These are phyloP conservation scores for Lichtheimia ramosa DNA, from an alignment of 371 early-diverging fungal species.

Conservation along the genomic window DNA sequence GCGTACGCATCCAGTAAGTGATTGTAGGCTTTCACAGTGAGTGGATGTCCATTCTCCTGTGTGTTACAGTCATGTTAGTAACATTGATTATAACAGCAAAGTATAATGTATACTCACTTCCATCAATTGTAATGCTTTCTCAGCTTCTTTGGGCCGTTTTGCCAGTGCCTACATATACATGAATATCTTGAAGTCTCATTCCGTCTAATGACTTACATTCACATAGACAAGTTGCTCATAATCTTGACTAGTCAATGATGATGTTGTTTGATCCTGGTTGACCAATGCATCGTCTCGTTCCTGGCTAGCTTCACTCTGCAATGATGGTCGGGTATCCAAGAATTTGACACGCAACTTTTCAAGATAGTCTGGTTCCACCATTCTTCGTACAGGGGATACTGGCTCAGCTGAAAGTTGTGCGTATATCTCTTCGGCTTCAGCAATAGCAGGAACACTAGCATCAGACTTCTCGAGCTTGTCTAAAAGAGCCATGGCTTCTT, in stretches of 20 bases:
- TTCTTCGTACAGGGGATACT: slow-evolving; percentile 35
- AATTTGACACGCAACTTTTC: slow-evolving; percentile 43
- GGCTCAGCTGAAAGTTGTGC: slow-evolving; percentile 30
- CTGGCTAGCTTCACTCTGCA: neutral
- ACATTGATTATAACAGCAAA: neutral
- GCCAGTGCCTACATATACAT: slow-evolving; percentile 46
- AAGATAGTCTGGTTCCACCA: slow-evolving; percentile 44
- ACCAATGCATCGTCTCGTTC: neutral
- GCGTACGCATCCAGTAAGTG: slow-evolving; percentile 84
- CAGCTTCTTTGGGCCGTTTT: slow-evolving; percentile 67
- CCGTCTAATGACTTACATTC: slow-evolving; percentile 37
- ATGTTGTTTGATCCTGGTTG: neutral
- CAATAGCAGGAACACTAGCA: neutral
- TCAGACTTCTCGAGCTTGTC: slow-evolving; percentile 20
- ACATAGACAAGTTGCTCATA: slow-evolving; percentile 74
- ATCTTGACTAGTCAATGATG: slow-evolving; percentile 12
- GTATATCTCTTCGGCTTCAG: slow-evolving; percentile 31
- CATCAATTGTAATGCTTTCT: slow-evolving; percentile 71
- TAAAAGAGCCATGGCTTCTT: slow-evolving; percentile 2
- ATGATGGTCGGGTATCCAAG: slow-evolving; percentile 34
- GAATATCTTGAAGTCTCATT: neutral
- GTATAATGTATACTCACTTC: slow-evolving; percentile 17
- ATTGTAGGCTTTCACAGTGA: slow-evolving; percentile 68
- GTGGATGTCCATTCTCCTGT: slow-evolving; percentile 56
- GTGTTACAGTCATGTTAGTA: neutral